Evolutionary conservation across 768 basidiomycete genomes (phyloP).

Genomic region (Boletales sp.): DNA sequence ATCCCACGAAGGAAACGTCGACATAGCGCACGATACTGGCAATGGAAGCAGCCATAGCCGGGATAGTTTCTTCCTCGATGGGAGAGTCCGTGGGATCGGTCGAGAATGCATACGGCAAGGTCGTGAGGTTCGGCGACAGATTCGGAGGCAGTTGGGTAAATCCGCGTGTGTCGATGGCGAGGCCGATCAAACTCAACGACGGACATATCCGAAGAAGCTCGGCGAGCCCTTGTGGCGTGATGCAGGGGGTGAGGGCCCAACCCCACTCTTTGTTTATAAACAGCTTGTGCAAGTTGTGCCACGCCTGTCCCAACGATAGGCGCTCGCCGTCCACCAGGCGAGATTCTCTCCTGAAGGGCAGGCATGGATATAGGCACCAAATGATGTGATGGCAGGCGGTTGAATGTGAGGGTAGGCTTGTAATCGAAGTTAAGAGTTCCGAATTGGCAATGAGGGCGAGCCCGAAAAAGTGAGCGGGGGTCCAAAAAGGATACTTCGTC

Average conservation of each 20-base stretch:
- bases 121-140: background rate
- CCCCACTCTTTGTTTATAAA: conserved; percentile 9
- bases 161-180: conserved; percentile 7
- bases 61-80: background rate
- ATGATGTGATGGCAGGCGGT: background rate
- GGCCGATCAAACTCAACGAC: background rate
- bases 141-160: background rate
- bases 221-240: conserved; percentile 8
- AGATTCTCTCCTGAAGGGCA: background rate
- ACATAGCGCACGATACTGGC: too few relatives aligned
- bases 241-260: background rate
- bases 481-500: background rate
- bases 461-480: background rate
- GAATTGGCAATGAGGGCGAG: background rate
- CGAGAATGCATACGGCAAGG: background rate
- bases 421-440: background rate
- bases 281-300: conserved; percentile 4
- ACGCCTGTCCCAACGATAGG: conserved; percentile 1
- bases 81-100: conserved; percentile 1
- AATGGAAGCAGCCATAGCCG: conserved; percentile 1
- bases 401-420: background rate
- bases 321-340: background rate
- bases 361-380: background rate
- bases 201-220: background rate
- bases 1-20: too few relatives aligned